Evolutionary conservation across 2,329 filamentous ascomycete genomes (phyloP).

Genomic region (Ceratocystis harringtonii): DNA sequence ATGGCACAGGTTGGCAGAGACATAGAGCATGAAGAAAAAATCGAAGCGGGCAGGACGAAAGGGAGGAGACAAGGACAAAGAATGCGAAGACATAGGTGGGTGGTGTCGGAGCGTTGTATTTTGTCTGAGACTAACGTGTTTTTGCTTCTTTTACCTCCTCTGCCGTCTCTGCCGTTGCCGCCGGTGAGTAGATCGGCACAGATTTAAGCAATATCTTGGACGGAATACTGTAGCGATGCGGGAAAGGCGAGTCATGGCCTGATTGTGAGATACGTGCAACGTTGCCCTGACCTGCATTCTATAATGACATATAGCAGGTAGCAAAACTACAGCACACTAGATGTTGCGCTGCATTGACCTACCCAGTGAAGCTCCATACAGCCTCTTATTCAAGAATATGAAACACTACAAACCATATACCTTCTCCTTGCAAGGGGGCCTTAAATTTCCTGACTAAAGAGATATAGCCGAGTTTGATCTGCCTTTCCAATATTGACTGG

Average conservation of each 20-base stretch:
- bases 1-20: not conserved
- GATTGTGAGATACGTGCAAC: not conserved
- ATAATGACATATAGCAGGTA: too few species aligned
- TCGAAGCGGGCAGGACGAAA: not conserved
- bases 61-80: not conserved
- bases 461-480: not conserved
- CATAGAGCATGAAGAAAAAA: not conserved
- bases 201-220: too few species aligned
- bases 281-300: not conserved
- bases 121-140: not conserved
- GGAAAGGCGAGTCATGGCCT: too few species aligned
- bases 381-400: not conserved
- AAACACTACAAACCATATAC: not conserved
- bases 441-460: not conserved
- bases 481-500: not conserved
- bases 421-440: not conserved
- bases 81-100: not conserved
- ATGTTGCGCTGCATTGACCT: not conserved
- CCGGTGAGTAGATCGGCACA: too few species aligned
- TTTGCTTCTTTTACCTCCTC: not conserved
- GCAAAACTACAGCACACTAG: too few species aligned
- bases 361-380: not conserved
- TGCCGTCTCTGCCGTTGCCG: too few species aligned
- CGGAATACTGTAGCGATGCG: too few species aligned
- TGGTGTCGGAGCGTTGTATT: not conserved